Conservation (phyloP, 2,329 filamentous ascomycete species). For the Ophiostoma novo-ulmi region DNA sequence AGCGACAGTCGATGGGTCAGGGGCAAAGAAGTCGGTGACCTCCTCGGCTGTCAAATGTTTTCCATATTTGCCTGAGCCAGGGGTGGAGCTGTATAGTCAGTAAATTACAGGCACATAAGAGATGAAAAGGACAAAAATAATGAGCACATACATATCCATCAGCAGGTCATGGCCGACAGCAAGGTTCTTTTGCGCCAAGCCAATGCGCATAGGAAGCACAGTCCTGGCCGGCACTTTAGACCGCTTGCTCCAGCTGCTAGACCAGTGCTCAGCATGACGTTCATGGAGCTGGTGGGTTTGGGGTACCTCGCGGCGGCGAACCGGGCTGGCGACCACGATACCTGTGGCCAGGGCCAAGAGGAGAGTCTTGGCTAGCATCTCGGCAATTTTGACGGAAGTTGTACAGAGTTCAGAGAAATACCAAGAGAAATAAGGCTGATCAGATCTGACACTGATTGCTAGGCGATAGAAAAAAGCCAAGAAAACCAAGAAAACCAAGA, state of each 20-base stretch:
- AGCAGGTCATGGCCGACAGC: constrained; percentile 32
- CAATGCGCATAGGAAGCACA: constrained; percentile 30
- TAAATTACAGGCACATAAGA: not conserved
- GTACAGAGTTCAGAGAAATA: not conserved
- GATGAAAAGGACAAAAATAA: not conserved
- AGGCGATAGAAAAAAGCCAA: not conserved
- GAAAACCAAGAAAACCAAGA: not conserved
- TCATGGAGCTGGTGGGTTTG: constrained; percentile 34
- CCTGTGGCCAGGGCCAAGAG: constrained; percentile 3
- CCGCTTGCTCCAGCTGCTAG: constrained; percentile 25
- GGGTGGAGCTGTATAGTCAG: not conserved
- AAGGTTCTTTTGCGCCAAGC: constrained; percentile 31
- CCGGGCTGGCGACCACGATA: not conserved
- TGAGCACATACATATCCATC: constrained; percentile 31
- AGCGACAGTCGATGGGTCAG: constrained; percentile 33
- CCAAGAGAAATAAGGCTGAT: not conserved
- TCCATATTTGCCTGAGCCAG: constrained; percentile 3
- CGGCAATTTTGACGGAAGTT: not conserved
- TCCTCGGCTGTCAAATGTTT: constrained; percentile 36
- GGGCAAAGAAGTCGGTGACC: constrained; percentile 37
- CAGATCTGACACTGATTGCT: not conserved
- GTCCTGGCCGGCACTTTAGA: constrained; percentile 31
- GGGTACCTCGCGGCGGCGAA: constrained; percentile 22
- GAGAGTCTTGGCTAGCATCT: constrained; percentile 1
- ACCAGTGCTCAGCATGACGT: constrained; percentile 29